A percentile compares a stretch with the other conserved stretches of the same genome.
Conservation (phyloP, 768 basidiomycete genomes). For the Asterophora parasitica region DNA sequence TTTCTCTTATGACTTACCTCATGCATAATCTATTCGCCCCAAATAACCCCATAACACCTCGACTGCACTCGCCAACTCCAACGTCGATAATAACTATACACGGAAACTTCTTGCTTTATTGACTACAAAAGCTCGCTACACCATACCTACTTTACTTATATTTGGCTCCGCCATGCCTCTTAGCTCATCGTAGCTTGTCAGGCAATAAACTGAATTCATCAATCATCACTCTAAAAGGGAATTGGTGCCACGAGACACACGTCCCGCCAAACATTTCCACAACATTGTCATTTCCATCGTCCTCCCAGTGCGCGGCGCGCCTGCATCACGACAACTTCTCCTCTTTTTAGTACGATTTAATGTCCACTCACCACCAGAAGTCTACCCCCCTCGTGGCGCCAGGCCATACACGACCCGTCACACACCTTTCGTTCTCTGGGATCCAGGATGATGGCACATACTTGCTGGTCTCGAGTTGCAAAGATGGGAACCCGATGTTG, state of each 20-base stretch:
- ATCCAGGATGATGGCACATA: constrained; percentile 82
- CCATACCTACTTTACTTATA: too few relatives aligned
- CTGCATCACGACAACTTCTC: constrained; percentile 38
- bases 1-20: too few relatives aligned
- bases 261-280: constrained; percentile 8
- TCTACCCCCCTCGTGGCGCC: constrained; percentile 78
- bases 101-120: too few relatives aligned
- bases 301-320: constrained; percentile 48
- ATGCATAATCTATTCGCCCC: too few relatives aligned
- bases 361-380: constrained; percentile 59
- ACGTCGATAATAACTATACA: too few relatives aligned
- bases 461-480: constrained; percentile 93
- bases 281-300: constrained; percentile 13
- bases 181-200: too few relatives aligned
- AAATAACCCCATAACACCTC: too few relatives aligned
- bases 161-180: too few relatives aligned
- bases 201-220: too few relatives aligned
- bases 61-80: too few relatives aligned
- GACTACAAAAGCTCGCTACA: too few relatives aligned
- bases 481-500: constrained; percentile 97
- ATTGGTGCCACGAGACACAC: constrained; percentile 15
- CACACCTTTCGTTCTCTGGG: constrained; percentile 89
- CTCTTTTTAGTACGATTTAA: constrained; percentile 32
- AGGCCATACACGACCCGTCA: constrained; percentile 84
- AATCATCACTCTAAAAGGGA: constrained; percentile 17